Evolutionary conservation across 345 rosid genomes (phyloP), one percentile per base, ranked within the genome.

Genomic region (Linum tenue): DNA sequence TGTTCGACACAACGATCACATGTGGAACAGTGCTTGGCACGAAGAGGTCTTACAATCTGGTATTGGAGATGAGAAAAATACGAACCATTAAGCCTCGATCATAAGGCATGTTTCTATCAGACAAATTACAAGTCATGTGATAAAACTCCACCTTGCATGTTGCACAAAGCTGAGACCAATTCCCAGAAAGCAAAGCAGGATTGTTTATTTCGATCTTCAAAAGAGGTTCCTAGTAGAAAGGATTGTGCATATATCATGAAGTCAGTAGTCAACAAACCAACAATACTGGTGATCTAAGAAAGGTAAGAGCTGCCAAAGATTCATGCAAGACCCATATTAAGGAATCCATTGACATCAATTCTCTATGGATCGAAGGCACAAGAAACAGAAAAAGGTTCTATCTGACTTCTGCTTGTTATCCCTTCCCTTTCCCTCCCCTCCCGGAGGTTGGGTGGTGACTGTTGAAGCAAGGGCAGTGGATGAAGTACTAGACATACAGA

Each of bases 151-250:
- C 97, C 91, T 94, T 94, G 97, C 99, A 94, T 59, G 97, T 88
- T 37, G 96, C 83, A 80, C 99, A 94, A 63, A 94, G 97, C 82
- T 90, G 99, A 67, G 92, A 80, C 97, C 99, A 94, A 75, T 88
- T 90, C 69, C 97, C 96, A 81, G 92, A 86, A 50, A 90, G 87
- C 81, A 94, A 78, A 71, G 92, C 97, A 78, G 92, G 95, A 73
- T 85, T 84, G 73, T 90, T 90, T 64, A 88, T 82, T 80, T 90
- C 96, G 70, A 86, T 80, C 86, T 88, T 94, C 82, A 94, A 64
- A 55, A 94, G 82, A 41, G 96, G 97, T 81, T 88, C 97, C 97
- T 91, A 67, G 50, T 41, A 71, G 62, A 70, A 67, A 11, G 48
- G 59, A 4, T 22, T 62, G 67, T 31, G 35, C 67, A 66, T 17